Percentiles rank a stretch among this genome's conserved stretches.
Evolutionary conservation across 106 monocot genomes (phyloP).

Genomic region (Dendrobium nobile): DNA sequence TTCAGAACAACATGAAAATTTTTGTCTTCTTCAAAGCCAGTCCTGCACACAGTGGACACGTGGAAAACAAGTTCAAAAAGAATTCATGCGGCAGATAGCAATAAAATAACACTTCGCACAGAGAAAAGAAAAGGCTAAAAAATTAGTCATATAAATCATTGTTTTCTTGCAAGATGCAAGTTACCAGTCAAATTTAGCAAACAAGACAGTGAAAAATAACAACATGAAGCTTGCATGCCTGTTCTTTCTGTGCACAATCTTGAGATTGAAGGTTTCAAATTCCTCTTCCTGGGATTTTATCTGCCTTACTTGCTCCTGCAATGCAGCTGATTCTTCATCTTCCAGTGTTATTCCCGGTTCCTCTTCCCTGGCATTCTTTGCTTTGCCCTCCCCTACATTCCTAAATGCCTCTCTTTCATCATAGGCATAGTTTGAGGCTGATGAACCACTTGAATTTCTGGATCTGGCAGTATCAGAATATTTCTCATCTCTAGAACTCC

Average conservation of each 20-base stretch:
- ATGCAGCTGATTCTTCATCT: slow-evolving; percentile 91
- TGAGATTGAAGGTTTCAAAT: slow-evolving; percentile 95
- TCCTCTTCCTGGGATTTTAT: slow-evolving; percentile 93
- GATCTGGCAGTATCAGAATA: slow-evolving; percentile 46
- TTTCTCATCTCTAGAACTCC: slow-evolving; percentile 46
- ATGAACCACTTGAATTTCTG: slow-evolving; percentile 63
- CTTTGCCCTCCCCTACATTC: slow-evolving; percentile 33
- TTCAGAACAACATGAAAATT: slow-evolving; percentile 98
- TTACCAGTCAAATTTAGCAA: not conserved
- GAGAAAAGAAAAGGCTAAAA: not conserved
- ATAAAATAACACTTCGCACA: not conserved
- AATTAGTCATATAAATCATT: not conserved
- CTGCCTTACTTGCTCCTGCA: slow-evolving; percentile 95
- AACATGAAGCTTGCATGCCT: slow-evolving; percentile 28
- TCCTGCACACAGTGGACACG: slow-evolving; percentile 38
- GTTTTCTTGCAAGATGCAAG: not conserved
- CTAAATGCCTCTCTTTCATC: slow-evolving; percentile 38
- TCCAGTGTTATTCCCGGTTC: slow-evolving; percentile 57
- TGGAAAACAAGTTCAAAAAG: not conserved
- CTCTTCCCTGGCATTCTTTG: slow-evolving; percentile 51
- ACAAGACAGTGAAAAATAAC: not conserved
- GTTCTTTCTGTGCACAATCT: slow-evolving; percentile 98
- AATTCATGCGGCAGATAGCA: not conserved
- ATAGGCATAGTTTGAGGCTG: slow-evolving; percentile 50
- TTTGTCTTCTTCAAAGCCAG: slow-evolving; percentile 99